phyloP scores from a whole-genome alignment of 345 rosid genomes.

The Eucalyptus curtisii region DNA sequence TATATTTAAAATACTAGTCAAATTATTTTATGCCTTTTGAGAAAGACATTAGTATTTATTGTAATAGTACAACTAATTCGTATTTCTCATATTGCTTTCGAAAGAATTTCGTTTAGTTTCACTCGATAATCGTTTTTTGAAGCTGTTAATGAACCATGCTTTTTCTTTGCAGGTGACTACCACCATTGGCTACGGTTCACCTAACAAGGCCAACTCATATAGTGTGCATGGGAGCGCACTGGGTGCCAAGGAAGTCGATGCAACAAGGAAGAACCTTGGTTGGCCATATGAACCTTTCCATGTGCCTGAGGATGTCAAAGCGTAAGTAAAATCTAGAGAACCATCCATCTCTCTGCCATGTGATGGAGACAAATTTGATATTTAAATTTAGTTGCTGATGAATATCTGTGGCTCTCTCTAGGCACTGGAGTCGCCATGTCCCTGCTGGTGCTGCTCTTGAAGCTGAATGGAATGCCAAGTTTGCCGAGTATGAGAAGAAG shows the following conservation, averaged over 20 bases:
- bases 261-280: slow-evolving; percentile 94
- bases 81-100: background rate
- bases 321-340: slow-evolving; percentile 18
- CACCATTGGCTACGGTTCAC: slow-evolving; percentile 96
- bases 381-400: background rate
- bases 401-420: slow-evolving; percentile 1
- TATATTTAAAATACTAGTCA: background rate
- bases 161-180: slow-evolving; percentile 52
- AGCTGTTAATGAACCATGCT: background rate
- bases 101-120: background rate
- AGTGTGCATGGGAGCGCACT: slow-evolving; percentile 96
- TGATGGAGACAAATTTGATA: background rate
- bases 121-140: background rate
- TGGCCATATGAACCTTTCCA: slow-evolving; percentile 97
- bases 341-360: background rate
- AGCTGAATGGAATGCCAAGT: slow-evolving; percentile 85
- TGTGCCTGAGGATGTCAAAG: slow-evolving; percentile 89
- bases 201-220: slow-evolving; percentile 91
- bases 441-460: slow-evolving; percentile 60
- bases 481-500: slow-evolving; percentile 80
- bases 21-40: background rate
- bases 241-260: slow-evolving; percentile 98
- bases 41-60: background rate
- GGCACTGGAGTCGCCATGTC: slow-evolving; percentile 95
- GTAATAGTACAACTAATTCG: background rate